Evolutionary conservation across 495 filamentous ascomycete genomes (phyloP), one percentile per base, ranked within the genome.

Genomic region (Chaetomium fimeti): DNA sequence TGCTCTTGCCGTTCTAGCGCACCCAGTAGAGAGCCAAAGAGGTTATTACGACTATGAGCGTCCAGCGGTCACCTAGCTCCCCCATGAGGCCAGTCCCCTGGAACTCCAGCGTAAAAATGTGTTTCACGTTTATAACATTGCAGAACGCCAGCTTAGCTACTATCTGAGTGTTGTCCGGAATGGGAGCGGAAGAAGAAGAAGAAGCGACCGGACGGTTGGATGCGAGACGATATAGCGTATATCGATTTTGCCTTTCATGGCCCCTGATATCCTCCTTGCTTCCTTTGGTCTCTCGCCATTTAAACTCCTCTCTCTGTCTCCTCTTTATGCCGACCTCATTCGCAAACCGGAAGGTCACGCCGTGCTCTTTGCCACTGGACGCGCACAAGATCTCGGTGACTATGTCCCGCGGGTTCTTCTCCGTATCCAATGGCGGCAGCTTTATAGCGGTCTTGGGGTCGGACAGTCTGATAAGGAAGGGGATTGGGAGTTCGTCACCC

Each of bases 321-420:
- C 27, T 8, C 53, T 58, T 47, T 5, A 32, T 38, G 48, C 63
- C 63, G 24, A 65, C 63, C n/a, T 65, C 63, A 18, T 61, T 36
- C 15, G 48, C 47, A 36, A 65, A 65, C 24, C 57, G 56, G 25
- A 65, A 65, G 18, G 49, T 2, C 2, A 58, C 40, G 3, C 16
- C 24, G 3, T 36, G 29, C 8, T 58, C 56, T 3, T 29, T 27
- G 32, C 32, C 32, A 11, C 5, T 36, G 3, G 36, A 49, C 3
- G 6, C 55, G 22, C 4, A 48, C 25, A 52, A 32, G 48, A 56
- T 29, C 25, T 65, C 63, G 22, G 29, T 42, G 4, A 65, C 40
- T n/a, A 56, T 53, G 20, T 57, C 64, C 3, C 49, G 57, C 7
- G 57, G 47, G 48, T 51, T 57, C 40, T 63, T 57, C 12, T 24